Base-by-base conservation (phyloP, 164 flowering plant genomes). In the Protea cynaroides region DNA sequence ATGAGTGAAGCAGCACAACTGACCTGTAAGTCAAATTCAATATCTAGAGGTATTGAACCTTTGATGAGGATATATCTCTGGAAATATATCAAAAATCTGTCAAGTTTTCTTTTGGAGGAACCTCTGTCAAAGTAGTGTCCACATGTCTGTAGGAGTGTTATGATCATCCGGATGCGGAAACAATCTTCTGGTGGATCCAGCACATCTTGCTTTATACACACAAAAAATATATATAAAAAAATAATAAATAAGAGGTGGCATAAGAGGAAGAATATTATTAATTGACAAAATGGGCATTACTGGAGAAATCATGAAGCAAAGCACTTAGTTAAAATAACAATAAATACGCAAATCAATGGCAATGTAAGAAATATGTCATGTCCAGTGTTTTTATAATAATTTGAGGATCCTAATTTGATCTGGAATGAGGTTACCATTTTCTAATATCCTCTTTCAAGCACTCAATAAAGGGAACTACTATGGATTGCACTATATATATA, bases 21-120 rank as follows among this genome's bases (percentile, higher is more conserved):
- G 50, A 90, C 99, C 99, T 95, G 99, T 65, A 95, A 77, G 78
- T 95, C 99, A 75, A 95, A 95, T 72, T 95, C 99, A 69, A 95
- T 75, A 76, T 95, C 99, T 51, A 95, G 73, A 2, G 99, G 99
- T 19, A 92, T 73, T 61, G 81, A 76, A 59, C 96, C 94, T 83
- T 95, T 95, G 86, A 88, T 79, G 55, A 95, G 83, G 69, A 89
- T 86, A 64, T 88, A 95, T 65, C 96, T 78, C 77, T 95, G 99
- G 69, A 95, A 95, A 72, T 95, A 88, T 68, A 87, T 74, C 64
- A 95, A 75, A 70, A 86, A 95, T 63, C 89, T 83, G 77, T 92
- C 93, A 51, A 95, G 97, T 75, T 92, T 95, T 78, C 89, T 82
- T 79, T 87, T 95, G 52, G 99, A 89, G 51, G 99, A 95, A 58